Base-by-base conservation (phyloP, 1,284 basidiomycete genomes). In the Melampsora larici-populina region DNA sequence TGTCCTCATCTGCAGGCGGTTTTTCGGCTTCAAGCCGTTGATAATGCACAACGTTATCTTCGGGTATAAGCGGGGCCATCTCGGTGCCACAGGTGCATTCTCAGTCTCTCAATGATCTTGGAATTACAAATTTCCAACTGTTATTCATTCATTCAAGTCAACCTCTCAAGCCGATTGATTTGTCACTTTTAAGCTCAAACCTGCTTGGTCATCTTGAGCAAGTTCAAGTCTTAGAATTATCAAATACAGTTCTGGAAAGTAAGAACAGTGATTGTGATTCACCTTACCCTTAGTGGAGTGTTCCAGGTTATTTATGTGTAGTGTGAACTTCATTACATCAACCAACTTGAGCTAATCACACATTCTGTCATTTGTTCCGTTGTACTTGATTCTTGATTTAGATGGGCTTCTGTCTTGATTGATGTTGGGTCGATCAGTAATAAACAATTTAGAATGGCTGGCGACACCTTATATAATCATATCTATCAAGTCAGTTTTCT, bases 281-380 rank as follows among this genome's bases (percentile, higher is more conserved):
- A 36, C 73, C 73, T 43, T 75, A 67, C 33, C 73, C 73, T n/a
- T 75, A 75, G 73, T 46, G 73, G 73, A 43, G 29, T 62, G 11
- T 75, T 75, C 48, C 73, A 75, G 73, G 73, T 67, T 36, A 75
- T 75, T 43, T 75, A 75, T 75, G 73, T 64, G 73, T 75, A 75
- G 73, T 68, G 36, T 36, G 36, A 36, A 36, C 9, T 36, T 9
- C 36, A 36, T 36, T 36, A 3, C 5, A 36, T 36, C 36, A 36
- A 36, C 9, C 9, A 4, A 36, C 36, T 4, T 36, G 36, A 36
- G 36, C 36, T 36, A 3, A 36, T 36, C 9, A n/a, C 36, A 36
- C 36, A 3, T 36, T 36, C 36, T 36, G 3, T 36, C 9, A 9
- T 13, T 7, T 70, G 18, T 6, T 24, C 17, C 36, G 31, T 17